Conservation (phyloP, 345 rosid species). For the Syzygium aqueum region DNA sequence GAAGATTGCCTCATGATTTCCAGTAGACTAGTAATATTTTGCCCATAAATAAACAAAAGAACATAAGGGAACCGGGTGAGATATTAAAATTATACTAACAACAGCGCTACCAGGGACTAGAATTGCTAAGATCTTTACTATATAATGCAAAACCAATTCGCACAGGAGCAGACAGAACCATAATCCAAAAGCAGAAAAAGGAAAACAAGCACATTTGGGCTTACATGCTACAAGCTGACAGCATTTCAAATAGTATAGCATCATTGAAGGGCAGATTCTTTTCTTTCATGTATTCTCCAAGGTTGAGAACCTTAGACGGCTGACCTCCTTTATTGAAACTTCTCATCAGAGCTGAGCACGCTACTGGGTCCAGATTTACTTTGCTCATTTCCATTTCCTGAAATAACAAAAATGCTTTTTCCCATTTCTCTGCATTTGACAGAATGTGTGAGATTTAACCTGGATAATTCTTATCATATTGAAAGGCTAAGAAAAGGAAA, state of each 20-base stretch:
- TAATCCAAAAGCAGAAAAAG: background rate
- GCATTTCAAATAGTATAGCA: slow-evolving; percentile 63
- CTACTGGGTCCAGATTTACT: slow-evolving; percentile 61
- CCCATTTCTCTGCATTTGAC: slow-evolving; percentile 56
- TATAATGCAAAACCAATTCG: background rate
- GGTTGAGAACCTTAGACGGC: slow-evolving; percentile 58
- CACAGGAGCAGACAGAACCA: background rate
- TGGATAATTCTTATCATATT: background rate
- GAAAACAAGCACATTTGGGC: slow-evolving; percentile 4
- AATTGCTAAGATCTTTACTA: background rate
- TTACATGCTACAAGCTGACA: slow-evolving; percentile 85
- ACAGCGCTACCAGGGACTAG: background rate
- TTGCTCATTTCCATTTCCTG: slow-evolving; percentile 63
- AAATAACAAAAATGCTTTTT: slow-evolving; percentile 51
- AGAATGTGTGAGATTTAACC: background rate
- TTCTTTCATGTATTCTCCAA: slow-evolving; percentile 61
- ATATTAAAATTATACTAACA: background rate
- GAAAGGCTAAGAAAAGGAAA: background rate
- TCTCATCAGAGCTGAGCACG: slow-evolving; percentile 79
- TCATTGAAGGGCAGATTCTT: slow-evolving; percentile 52
- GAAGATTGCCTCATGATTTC: background rate
- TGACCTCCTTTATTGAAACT: slow-evolving; percentile 73
- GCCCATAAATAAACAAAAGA: background rate
- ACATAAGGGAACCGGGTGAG: background rate
- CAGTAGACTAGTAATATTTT: background rate